phyloP scores from a whole-genome alignment of 176 grass and related monocot species.

The Cenchrus fungigraminus region DNA sequence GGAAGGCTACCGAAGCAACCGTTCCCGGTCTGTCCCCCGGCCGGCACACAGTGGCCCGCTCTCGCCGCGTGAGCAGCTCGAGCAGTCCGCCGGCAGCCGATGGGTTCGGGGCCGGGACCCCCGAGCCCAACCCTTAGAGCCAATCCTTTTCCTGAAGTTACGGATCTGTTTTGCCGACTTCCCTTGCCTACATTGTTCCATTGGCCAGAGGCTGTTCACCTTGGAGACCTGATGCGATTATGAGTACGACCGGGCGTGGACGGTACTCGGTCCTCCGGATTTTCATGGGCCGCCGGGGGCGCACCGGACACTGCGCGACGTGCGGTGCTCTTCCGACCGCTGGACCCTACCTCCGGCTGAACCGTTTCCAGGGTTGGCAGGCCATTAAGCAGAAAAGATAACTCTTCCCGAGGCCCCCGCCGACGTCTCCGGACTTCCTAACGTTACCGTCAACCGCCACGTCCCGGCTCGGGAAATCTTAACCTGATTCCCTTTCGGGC shows the following conservation, averaged over 20 bases:
- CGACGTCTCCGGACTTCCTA: constrained; percentile 61
- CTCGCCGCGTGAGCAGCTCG: no score
- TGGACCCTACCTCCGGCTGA: constrained; percentile 75
- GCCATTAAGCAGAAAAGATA: constrained; percentile 58
- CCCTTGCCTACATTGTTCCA: constrained; percentile 79
- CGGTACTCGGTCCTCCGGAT: constrained; percentile 70
- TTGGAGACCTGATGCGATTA: constrained; percentile 85
- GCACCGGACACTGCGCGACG: constrained; percentile 60
- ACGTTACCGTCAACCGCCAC: constrained; percentile 57
- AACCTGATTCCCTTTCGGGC: constrained; percentile 64
- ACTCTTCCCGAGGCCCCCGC: constrained; percentile 69
- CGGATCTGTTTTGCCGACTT: constrained; percentile 85
- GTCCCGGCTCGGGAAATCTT: constrained; percentile 68
- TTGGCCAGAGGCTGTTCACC: constrained; percentile 55
- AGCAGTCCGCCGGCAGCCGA: no score
- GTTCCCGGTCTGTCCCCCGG: no score
- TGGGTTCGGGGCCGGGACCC: constrained; percentile 42
- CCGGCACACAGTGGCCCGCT: no score
- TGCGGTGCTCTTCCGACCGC: constrained; percentile 71
- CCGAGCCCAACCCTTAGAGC: constrained; percentile 62
- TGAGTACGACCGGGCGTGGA: constrained; percentile 54
- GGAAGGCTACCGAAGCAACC: no score
- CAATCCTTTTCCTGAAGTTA: constrained; percentile 81
- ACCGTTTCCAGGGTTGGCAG: constrained; percentile 45
- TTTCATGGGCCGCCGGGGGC: constrained; percentile 67